phyloP scores from a whole-genome alignment of 768 basidiomycete genomes.

The Tulasnella calospora region DNA sequence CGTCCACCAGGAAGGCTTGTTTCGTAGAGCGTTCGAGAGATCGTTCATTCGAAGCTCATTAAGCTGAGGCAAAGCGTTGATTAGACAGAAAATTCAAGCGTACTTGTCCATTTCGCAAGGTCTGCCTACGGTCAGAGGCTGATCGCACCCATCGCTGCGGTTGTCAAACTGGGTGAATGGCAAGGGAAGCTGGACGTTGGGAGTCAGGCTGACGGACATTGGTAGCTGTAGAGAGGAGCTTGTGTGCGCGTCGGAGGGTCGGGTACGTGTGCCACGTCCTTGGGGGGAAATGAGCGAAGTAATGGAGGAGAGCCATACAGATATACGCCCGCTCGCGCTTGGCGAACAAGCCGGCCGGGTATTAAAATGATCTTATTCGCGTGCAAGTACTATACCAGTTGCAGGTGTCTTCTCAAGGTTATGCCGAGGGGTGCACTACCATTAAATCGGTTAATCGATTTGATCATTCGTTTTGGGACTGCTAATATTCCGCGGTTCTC shows the following conservation, averaged over 20 bases:
- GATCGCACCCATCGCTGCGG: background rate
- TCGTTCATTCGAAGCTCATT: conserved; percentile 5
- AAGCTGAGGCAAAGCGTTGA: background rate
- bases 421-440: background rate
- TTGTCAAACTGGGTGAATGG: background rate
- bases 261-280: background rate
- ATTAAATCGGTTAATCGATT: background rate
- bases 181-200: background rate
- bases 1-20: conserved; percentile 19
- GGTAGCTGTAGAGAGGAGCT: too few relatives aligned
- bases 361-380: background rate
- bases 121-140: background rate
- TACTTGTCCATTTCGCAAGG: background rate
- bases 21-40: conserved; percentile 14
- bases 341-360: background rate
- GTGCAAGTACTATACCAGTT: background rate
- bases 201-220: background rate
- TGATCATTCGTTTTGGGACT: background rate
- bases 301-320: background rate
- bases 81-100: background rate
- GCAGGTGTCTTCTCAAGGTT: background rate
- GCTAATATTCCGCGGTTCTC: background rate
- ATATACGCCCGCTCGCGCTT: background rate
- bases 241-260: background rate
- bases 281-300: background rate